Percentiles rank a stretch among this genome's conserved stretches.
Conservation (phyloP, 192 early-diverging fungal genomes). For the Entophlyctis luteolus region DNA sequence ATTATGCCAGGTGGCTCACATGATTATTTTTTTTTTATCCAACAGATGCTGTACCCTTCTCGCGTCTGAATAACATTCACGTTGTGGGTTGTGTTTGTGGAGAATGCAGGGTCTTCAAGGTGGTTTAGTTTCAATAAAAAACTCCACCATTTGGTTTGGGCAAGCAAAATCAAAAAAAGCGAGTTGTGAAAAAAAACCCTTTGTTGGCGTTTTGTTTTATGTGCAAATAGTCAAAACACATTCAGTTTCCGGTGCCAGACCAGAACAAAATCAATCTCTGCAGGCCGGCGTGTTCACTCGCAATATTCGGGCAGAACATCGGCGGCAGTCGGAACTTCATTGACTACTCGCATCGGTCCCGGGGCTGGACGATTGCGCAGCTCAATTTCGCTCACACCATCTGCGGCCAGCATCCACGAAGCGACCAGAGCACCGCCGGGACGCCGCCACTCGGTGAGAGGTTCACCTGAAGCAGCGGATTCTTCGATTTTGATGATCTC, state of each 20-base stretch:
- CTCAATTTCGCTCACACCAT: constrained; percentile 19
- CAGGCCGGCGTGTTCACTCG: neutral
- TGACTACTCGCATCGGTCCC: constrained; percentile 20
- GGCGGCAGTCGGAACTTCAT: constrained; percentile 19
- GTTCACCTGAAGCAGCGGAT: neutral
- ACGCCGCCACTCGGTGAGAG: neutral
- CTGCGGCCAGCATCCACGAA: constrained; percentile 11
- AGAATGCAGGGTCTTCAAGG: no score
- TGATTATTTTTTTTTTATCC: constrained; percentile 17
- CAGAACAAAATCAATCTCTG: no score
- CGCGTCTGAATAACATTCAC: constrained; percentile 65
- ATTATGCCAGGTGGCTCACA: neutral
- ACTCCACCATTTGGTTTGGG: no score
- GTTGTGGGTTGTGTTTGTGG: no score
- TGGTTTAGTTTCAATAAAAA: no score
- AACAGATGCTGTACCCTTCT: constrained; percentile 94
- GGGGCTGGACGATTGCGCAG: constrained; percentile 9
- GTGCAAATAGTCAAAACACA: no score
- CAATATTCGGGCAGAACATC: constrained; percentile 23
- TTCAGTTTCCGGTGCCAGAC: no score
- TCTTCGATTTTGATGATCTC: constrained; percentile 6
- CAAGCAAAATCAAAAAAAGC: neutral
- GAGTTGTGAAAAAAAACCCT: neutral
- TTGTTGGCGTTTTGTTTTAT: neutral
- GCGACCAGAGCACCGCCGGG: neutral